Percentiles rank a stretch among this genome's conserved stretches.
Conservation (phyloP, 768 basidiomycete genomes). For the Leccinum subgranulosum region DNA sequence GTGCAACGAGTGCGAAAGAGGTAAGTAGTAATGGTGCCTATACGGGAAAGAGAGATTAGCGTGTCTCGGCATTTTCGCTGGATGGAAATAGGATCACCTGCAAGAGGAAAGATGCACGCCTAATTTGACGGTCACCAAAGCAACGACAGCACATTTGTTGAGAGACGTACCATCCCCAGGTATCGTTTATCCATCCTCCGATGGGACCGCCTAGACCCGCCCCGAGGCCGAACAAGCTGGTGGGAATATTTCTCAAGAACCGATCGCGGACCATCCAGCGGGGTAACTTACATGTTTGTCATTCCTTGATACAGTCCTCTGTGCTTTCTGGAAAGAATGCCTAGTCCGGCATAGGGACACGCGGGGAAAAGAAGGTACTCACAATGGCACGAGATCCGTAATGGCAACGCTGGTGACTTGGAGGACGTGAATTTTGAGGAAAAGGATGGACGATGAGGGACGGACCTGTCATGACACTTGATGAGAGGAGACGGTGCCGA, state of each 20-base stretch:
- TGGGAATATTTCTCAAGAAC: constrained; percentile 6
- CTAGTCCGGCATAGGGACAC: neutral
- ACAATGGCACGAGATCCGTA: constrained; percentile 88
- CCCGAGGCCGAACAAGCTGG: constrained; percentile 80
- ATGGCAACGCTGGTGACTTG: constrained; percentile 81
- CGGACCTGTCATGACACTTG: constrained; percentile 81
- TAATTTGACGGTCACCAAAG: constrained; percentile 31
- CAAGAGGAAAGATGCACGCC: constrained; percentile 83
- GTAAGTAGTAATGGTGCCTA: constrained; percentile 77
- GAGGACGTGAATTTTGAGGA: constrained; percentile 18
- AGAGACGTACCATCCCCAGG: constrained; percentile 71
- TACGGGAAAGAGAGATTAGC: constrained; percentile 13
- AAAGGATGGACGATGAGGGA: constrained; percentile 1
- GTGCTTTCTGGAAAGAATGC: constrained; percentile 54
- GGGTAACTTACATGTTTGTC: constrained; percentile 69
- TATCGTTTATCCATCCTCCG: constrained; percentile 84
- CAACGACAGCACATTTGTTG: neutral
- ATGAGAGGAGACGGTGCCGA: constrained; percentile 20
- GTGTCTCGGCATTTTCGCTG: neutral
- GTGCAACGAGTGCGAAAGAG: constrained; percentile 65
- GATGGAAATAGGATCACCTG: constrained; percentile 50
- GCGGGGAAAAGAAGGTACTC: constrained; percentile 29
- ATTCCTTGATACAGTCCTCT: constrained; percentile 91
- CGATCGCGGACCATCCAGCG: constrained; percentile 1
- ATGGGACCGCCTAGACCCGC: constrained; percentile 77